Evolutionary conservation across 139 green algal species (phyloP).

Genomic region (Yamagishiella unicocca): DNA sequence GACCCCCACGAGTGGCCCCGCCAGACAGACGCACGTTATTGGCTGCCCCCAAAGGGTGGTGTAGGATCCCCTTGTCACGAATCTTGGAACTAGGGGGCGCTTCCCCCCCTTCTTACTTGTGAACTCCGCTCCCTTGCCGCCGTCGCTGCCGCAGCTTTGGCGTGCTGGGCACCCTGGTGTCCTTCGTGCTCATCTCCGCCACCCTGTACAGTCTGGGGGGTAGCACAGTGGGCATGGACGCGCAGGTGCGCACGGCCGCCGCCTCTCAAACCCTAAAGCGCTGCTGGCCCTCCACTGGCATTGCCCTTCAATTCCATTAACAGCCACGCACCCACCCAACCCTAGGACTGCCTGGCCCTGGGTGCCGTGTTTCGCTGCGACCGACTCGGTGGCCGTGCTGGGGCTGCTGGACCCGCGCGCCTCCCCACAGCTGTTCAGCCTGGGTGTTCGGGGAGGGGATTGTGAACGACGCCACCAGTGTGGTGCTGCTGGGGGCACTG

Average conservation of each 20-base stretch:
- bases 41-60: no score
- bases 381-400: slow-evolving; percentile 91
- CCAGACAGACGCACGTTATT: background rate
- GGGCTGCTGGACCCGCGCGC: slow-evolving; percentile 76
- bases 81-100: background rate
- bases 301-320: background rate
- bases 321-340: background rate
- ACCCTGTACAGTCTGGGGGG: slow-evolving; percentile 51
- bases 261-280: background rate
- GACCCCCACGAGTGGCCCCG: no score
- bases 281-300: background rate
- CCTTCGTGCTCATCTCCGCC: slow-evolving; percentile 52
- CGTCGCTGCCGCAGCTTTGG: slow-evolving; percentile 30
- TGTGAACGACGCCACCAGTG: slow-evolving; percentile 91
- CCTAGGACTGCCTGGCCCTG: slow-evolving; percentile 80
- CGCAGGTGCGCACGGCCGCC: background rate
- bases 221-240: slow-evolving; percentile 11
- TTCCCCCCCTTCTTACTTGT: background rate
- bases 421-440: slow-evolving; percentile 83
- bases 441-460: slow-evolving; percentile 84
- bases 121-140: background rate
- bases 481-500: slow-evolving; percentile 90
- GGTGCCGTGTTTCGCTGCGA: slow-evolving; percentile 92
- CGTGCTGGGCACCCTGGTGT: slow-evolving; percentile 60
- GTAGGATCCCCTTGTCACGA: background rate